phyloP scores from a whole-genome alignment of 2,329 filamentous ascomycete species.

The Sarocladium oryzae region DNA sequence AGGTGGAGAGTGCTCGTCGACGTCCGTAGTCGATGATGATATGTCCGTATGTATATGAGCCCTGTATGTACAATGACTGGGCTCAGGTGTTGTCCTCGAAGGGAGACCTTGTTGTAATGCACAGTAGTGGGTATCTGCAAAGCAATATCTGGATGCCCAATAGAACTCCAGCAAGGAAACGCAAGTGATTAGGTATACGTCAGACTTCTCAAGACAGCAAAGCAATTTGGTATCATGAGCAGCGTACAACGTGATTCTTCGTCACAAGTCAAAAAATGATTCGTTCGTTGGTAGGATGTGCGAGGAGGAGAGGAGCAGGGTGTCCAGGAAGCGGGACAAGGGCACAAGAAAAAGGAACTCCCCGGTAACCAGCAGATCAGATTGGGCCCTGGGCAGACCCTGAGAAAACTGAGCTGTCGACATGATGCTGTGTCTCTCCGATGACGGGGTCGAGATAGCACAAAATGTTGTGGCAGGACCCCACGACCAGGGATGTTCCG shows the following conservation, averaged over 20 bases:
- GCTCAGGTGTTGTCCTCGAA: background rate
- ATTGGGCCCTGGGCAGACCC: background rate
- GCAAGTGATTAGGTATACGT: conserved; percentile 8
- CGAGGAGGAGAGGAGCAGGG: background rate
- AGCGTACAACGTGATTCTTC: conserved; percentile 6
- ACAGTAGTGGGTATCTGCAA: conserved; percentile 4
- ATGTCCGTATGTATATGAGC: background rate
- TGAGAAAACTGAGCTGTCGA: conserved; percentile 3
- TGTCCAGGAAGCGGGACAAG: conserved; percentile 1
- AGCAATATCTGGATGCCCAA: conserved; percentile 1
- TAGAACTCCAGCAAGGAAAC: conserved; percentile 5
- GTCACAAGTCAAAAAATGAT: conserved; percentile 3
- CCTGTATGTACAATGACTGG: conserved; percentile 1
- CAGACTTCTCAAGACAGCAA: conserved; percentile 8
- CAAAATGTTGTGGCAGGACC: background rate
- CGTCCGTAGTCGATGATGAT: background rate
- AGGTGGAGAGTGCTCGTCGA: background rate
- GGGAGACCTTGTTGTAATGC: background rate
- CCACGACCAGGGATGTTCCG: conserved; percentile 4
- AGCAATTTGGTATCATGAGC: conserved; percentile 9
- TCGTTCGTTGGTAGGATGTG: background rate
- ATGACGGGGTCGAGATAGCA: conserved; percentile 4
- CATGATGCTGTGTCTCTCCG: conserved; percentile 1
- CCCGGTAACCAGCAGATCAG: background rate
- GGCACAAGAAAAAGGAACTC: background rate